Evolutionary conservation across 208 protist species (phyloP).

Genomic region (Leishmania lainsoni): DNA sequence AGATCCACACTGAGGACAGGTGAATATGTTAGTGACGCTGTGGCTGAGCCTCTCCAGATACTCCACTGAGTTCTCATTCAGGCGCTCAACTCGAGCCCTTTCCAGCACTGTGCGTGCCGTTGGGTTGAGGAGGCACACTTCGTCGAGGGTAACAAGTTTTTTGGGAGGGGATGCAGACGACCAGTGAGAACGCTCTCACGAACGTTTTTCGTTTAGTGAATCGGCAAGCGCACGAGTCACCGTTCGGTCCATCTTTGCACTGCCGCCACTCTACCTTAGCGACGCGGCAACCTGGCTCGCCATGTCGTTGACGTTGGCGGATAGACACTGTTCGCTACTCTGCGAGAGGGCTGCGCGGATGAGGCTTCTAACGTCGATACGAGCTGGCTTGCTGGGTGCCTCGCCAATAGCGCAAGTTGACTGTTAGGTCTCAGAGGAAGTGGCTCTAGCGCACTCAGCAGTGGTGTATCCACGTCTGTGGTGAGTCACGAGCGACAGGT

Average conservation of each 20-base stretch:
- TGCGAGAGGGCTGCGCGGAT: slow-evolving; percentile 20
- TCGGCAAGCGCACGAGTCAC: slow-evolving; percentile 52
- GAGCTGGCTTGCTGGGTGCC: slow-evolving; percentile 10
- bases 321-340: neutral
- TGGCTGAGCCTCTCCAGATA: slow-evolving; percentile 43
- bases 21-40: slow-evolving; percentile 53
- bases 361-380: slow-evolving; percentile 20
- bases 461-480: neutral
- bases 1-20: slow-evolving; percentile 51
- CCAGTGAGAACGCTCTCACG: slow-evolving; percentile 38
- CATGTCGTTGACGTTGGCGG: slow-evolving; percentile 14
- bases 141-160: slow-evolving; percentile 41
- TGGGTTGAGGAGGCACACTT: slow-evolving; percentile 54
- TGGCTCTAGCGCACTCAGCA: neutral
- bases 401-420: neutral
- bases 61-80: slow-evolving; percentile 56
- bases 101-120: slow-evolving; percentile 29
- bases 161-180: slow-evolving; percentile 12
- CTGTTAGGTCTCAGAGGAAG: neutral
- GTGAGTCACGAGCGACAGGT: slow-evolving; percentile 17
- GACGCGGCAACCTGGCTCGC: slow-evolving; percentile 29
- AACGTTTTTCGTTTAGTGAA: slow-evolving; percentile 53
- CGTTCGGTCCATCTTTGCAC: slow-evolving; percentile 36
- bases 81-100: slow-evolving; percentile 28
- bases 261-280: slow-evolving; percentile 25